Base-by-base conservation (phyloP, 768 basidiomycete species). In the Macrocybe gigantea region DNA sequence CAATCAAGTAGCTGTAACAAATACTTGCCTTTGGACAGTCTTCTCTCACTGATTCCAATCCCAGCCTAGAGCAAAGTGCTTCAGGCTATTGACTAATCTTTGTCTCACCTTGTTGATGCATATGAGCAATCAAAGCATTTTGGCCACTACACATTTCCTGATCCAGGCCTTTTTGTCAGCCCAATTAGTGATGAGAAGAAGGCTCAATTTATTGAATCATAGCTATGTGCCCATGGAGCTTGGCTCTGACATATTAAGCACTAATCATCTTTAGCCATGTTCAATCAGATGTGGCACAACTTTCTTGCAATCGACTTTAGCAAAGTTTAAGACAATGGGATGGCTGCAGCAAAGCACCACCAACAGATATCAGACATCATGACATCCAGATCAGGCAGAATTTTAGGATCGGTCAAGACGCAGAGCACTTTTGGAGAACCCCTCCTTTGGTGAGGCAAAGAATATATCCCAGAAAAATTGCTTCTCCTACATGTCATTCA, bases 381-480 rank as follows among this genome's bases (percentile, higher is more conserved):
- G n/a, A n/a, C n/a, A n/a, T n/a, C n/a, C n/a, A n/a, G n/a, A n/a
- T n/a, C n/a, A n/a, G n/a, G n/a, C n/a, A n/a, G n/a, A n/a, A n/a
- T n/a, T n/a, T n/a, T n/a, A n/a, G n/a, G n/a, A n/a, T n/a, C n/a
- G n/a, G n/a, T n/a, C n/a, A n/a, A n/a, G n/a, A n/a, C n/a, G n/a
- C n/a, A n/a, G n/a, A 6, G 6, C 6, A 13, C 29, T 13, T 40
- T 40, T 13, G 39, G 39, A 40, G 29, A 40, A 13, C 7, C 29
- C 39, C 39, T 40, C n/a, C 49, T 22, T 22, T 34, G 44, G 66
- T 60, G n/a, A 54, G 22, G 11, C 7, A 22, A 53, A n/a, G 51
- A 49, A 33, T 31, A 14, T 6, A 12, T 49, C 8, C 34, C 6
- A 13, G 7, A 29, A 13, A 6, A 7, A 13, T 13, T 47, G 14